Evolutionary conservation across 192 early-diverging fungal species (phyloP).

Genomic region (Paraglomus occultum): DNA sequence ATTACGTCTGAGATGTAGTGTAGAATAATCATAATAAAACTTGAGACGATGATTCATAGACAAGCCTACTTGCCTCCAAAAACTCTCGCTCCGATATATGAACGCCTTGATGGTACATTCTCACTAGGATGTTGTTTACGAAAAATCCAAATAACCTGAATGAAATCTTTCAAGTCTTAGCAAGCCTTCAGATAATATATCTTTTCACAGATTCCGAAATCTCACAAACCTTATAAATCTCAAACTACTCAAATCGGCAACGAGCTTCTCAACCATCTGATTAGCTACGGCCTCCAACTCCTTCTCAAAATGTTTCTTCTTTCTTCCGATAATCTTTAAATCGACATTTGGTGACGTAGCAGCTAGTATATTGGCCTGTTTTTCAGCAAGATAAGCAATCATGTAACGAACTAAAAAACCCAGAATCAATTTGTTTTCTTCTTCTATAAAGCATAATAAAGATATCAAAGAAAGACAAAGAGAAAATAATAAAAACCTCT

Average conservation of each 20-base stretch:
- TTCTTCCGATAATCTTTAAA: conserved; percentile 34
- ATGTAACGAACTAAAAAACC: conserved; percentile 22
- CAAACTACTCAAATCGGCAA: conserved; percentile 65
- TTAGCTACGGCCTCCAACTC: conserved; percentile 57
- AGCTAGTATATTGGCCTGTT: conserved; percentile 37
- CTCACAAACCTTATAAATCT: conserved; percentile 55
- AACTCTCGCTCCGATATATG: conserved; percentile 81
- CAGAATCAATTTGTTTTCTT: neutral
- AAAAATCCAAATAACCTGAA: conserved; percentile 66
- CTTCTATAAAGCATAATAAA: neutral
- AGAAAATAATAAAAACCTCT: conserved; percentile 45
- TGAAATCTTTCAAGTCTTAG: neutral
- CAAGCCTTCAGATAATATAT: neutral
- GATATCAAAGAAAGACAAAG: neutral
- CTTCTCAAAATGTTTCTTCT: conserved; percentile 37
- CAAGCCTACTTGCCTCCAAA: conserved; percentile 55
- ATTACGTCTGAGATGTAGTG: too few species aligned
- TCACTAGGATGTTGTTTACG: conserved; percentile 68
- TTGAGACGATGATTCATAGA: neutral
- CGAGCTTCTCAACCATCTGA: conserved; percentile 51
- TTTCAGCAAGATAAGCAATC: conserved; percentile 41
- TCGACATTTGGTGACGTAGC: conserved; percentile 35
- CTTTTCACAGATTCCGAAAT: neutral
- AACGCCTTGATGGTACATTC: conserved; percentile 85
- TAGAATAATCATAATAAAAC: neutral